phyloP scores from a whole-genome alignment of 306 rosid species.

The Trichosanthes cucumerina region DNA sequence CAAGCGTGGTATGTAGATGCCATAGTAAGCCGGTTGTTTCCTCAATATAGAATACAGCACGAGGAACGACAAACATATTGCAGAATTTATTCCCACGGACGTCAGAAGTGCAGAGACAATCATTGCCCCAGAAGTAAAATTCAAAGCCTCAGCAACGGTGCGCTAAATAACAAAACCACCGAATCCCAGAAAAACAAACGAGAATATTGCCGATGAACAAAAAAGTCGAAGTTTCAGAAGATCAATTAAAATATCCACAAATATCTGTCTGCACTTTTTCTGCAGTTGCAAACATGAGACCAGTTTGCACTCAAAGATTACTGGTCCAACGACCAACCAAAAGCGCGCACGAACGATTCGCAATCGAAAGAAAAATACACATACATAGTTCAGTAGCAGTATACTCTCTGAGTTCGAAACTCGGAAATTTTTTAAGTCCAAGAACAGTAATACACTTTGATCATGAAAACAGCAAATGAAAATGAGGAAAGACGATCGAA shows the following conservation, averaged over 20 bases:
- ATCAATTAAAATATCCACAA: background rate
- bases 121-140: constrained; percentile 31
- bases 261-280: background rate
- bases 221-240: background rate
- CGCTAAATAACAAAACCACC: background rate
- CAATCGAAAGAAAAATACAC: background rate
- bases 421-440: background rate
- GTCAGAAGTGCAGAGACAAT: constrained; percentile 79
- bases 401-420: background rate
- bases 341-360: background rate
- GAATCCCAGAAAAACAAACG: constrained; percentile 15
- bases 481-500: background rate
- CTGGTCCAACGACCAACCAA: background rate
- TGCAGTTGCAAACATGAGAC: background rate
- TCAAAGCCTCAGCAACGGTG: constrained; percentile 8
- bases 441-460: no score
- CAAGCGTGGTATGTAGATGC: constrained; percentile 58
- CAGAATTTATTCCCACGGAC: constrained; percentile 74
- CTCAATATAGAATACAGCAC: constrained; percentile 63
- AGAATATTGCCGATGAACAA: background rate
- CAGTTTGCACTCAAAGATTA: background rate
- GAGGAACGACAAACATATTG: constrained; percentile 63
- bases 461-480: background rate
- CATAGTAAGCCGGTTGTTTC: constrained; percentile 67
- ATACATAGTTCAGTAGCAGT: background rate